Percentiles rank a stretch among this genome's conserved stretches.
Conservation (phyloP, 352 stramenopile species). For the Phytophthora lateralis region DNA sequence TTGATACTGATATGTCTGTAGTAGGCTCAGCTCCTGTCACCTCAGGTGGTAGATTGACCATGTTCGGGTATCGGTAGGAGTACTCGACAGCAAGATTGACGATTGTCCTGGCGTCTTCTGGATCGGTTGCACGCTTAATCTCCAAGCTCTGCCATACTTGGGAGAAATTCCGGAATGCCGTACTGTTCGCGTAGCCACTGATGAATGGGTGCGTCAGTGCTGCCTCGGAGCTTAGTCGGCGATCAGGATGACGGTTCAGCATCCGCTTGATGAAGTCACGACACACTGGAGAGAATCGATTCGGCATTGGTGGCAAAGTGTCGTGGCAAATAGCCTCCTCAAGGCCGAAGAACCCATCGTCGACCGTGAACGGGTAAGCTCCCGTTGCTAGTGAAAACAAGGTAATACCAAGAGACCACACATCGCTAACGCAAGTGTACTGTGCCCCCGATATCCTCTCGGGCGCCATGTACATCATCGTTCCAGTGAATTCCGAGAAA, state of each 20-base stretch:
- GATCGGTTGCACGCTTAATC: slow-evolving; percentile 28
- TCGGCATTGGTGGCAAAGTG: slow-evolving; percentile 70
- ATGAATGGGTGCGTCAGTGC: slow-evolving; percentile 92
- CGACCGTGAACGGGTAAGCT: slow-evolving; percentile 70
- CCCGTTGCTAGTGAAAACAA: slow-evolving; percentile 74
- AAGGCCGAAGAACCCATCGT: slow-evolving; percentile 84
- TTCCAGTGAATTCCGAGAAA: slow-evolving; percentile 90
- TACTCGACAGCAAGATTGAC: slow-evolving; percentile 47
- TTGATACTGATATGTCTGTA: slow-evolving; percentile 4
- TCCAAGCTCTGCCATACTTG: slow-evolving; percentile 46
- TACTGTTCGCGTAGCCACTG: slow-evolving; percentile 45
- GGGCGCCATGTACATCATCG: slow-evolving; percentile 95
- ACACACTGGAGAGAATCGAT: slow-evolving; percentile 83
- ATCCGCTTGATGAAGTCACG: slow-evolving; percentile 94
- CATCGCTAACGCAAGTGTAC: slow-evolving; percentile 85
- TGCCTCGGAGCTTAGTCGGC: slow-evolving; percentile 81
- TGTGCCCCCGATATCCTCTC: slow-evolving; percentile 89
- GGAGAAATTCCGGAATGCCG: slow-evolving; percentile 40
- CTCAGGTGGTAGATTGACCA: slow-evolving; percentile 21
- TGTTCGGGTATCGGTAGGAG: slow-evolving; percentile 26
- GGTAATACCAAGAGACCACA: slow-evolving; percentile 81
- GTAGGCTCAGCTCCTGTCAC: slow-evolving; percentile 18
- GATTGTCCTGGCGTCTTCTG: slow-evolving; percentile 34
- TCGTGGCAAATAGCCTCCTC: slow-evolving; percentile 86
- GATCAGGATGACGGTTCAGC: slow-evolving; percentile 86